Base-by-base conservation (phyloP, 2,329 filamentous ascomycete species). In the Epichloe amarillans region DNA sequence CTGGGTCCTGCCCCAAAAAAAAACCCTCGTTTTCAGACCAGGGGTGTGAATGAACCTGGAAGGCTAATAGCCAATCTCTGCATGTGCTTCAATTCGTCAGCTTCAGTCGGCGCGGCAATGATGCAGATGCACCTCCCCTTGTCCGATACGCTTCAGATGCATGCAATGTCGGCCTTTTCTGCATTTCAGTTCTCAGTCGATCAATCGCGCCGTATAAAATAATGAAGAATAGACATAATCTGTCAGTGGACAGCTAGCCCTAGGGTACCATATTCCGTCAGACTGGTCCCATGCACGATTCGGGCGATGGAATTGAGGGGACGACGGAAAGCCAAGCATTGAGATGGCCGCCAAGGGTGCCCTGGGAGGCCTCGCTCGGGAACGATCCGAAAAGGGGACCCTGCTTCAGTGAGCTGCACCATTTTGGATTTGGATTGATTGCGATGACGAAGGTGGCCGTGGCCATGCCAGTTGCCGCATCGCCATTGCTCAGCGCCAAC, bases 331-430 rank as follows among this genome's bases (percentile, higher is more conserved):
- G 38, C 38, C 47, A 41, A 49, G 38, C 38, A 39, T 10, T 30
- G 17, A 11, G 17, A 49, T 38, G 39, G 36, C 23, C 46, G 36
- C 23, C 46, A 47, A 44, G 39, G 47, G 36, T 43, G 39, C 39
- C 47, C 19, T 49, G 44, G 51, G 47, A 52, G 47, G 47, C 51
- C 52, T 48, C 46, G 49, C 42, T 52, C 52, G 52, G 52, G 36
- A 51, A 40, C 52, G 49, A 53, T 49, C 52, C 49, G 49, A 51
- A 44, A 40, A 41, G 36, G 21, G 15, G 12, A 36, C 14, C 19
- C 36, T 38, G 46, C 46, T 26, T 47, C n/a, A 33, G 19, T 26
- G 15, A 26, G 37, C 10, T 53, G 46, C 37, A 36, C 38, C 37
- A 17, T 38, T 36, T 37, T 37, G 17, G 50, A 10, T 36, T 37